These are phyloP conservation scores for Gelatoporia subvermispora DNA, from an alignment of 768 basidiomycete species.

Conservation along the genomic window DNA sequence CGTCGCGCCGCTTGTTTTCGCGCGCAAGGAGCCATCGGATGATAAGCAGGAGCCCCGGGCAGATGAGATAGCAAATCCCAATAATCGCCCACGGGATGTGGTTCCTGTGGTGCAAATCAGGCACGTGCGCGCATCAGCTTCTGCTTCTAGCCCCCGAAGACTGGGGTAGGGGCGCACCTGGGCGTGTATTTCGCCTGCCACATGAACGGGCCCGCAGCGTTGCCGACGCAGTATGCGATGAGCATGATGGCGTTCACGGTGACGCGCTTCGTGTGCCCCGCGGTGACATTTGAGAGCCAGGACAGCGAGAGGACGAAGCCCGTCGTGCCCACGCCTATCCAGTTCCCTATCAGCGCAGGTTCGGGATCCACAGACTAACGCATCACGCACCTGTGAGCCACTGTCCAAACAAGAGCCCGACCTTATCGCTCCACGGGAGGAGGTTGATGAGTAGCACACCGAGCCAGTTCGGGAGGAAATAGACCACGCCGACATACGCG, in stretches of 20 bases:
- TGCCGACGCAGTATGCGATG: conserved; percentile 62
- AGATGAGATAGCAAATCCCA: conserved; percentile 52
- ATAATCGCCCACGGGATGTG: conserved; percentile 77
- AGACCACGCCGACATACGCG: conserved; percentile 59
- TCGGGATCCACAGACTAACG: not conserved
- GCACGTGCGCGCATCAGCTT: not conserved
- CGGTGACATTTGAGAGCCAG: conserved; percentile 62
- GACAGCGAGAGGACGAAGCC: conserved; percentile 58
- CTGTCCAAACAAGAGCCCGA: conserved; percentile 56
- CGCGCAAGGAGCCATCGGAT: conserved; percentile 50
- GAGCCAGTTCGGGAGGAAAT: conserved; percentile 60
- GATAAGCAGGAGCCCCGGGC: conserved; percentile 42
- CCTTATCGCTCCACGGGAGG: conserved; percentile 59
- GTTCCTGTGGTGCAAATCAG: conserved; percentile 38
- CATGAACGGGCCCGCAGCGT: conserved; percentile 72
- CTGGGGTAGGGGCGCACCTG: conserved; percentile 34
- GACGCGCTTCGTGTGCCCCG: conserved; percentile 70
- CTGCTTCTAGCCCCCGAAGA: not conserved
- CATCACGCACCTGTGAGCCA: conserved; percentile 47
- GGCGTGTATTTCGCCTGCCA: conserved; percentile 68
- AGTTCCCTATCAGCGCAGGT: not conserved
- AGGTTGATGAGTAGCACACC: conserved; percentile 60
- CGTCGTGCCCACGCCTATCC: conserved; percentile 44
- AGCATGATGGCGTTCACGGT: conserved; percentile 72
- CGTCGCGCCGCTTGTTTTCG: conserved; percentile 64